Conservation (phyloP, 306 rosid genomes). For the Astragalus glycyphyllos region DNA sequence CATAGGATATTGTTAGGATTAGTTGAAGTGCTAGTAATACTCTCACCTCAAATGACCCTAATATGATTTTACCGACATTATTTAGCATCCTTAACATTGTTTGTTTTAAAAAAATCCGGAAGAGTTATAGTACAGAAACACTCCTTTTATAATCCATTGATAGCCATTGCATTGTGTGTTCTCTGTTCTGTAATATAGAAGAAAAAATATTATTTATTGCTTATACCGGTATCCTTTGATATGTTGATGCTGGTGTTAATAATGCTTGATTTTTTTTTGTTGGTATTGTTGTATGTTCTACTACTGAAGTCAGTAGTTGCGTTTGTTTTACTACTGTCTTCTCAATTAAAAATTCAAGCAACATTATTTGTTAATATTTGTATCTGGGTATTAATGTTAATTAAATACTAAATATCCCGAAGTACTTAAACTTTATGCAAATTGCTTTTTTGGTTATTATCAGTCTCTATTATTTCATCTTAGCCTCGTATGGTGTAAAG, state of each 20-base stretch:
- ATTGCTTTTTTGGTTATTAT: conserved; percentile 25
- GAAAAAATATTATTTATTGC: conserved; percentile 1
- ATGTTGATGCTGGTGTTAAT: conserved; percentile 12
- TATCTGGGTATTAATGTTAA: neutral
- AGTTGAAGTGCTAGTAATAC: neutral
- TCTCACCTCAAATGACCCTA: neutral
- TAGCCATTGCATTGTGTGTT: neutral
- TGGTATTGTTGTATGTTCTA: conserved; percentile 3
- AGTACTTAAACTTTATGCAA: neutral
- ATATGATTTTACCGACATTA: neutral
- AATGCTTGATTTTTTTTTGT: neutral
- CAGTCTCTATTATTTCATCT: conserved; percentile 27
- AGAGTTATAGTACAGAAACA: conserved; percentile 11
- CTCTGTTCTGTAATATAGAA: neutral
- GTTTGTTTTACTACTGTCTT: neutral
- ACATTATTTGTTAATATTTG: neutral
- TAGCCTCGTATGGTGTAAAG: conserved; percentile 19
- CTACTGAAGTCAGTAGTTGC: neutral
- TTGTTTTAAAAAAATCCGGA: neutral
- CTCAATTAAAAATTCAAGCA: neutral
- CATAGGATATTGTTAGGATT: neutral
- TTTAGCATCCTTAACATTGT: neutral
- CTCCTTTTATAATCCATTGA: neutral
- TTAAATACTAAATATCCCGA: conserved; percentile 2
- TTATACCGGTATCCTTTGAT: conserved; percentile 24